phyloP scores from a whole-genome alignment of 768 basidiomycete genomes.

The Asterophora parasitica region DNA sequence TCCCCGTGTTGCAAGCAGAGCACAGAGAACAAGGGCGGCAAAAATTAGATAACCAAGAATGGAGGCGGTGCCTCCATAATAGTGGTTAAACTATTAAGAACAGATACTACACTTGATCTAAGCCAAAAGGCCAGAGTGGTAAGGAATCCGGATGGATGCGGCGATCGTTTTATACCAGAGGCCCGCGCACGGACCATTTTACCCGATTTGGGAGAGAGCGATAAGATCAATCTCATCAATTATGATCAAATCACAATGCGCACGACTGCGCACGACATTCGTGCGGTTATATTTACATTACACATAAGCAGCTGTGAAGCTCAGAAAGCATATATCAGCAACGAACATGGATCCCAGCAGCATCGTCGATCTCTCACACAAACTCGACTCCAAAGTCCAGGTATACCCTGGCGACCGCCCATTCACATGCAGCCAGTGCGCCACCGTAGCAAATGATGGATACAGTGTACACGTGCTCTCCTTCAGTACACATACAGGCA shows the following conservation, averaged over 20 bases:
- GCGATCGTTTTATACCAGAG: conserved; percentile 3
- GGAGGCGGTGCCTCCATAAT: conserved; percentile 52
- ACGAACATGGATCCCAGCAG: conserved; percentile 12
- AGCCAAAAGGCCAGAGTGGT: conserved; percentile 95
- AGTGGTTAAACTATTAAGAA: conserved; percentile 82
- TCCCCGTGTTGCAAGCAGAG: conserved; percentile 57
- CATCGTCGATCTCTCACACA: conserved; percentile 54
- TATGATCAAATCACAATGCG: no score
- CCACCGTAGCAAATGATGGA: conserved; percentile 41
- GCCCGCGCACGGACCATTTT: conserved; percentile 15
- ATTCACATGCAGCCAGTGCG: conserved; percentile 34
- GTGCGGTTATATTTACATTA: no score
- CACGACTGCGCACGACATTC: no score
- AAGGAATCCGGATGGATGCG: conserved; percentile 28
- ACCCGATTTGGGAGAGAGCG: background rate
- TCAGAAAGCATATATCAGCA: no score
- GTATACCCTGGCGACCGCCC: conserved; percentile 55
- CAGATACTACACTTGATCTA: conserved; percentile 98
- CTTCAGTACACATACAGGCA: conserved; percentile 69
- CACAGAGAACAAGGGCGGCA: conserved; percentile 43
- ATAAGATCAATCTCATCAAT: background rate
- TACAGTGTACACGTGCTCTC: conserved; percentile 48
- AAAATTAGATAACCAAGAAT: conserved; percentile 56
- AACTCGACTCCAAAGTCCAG: conserved; percentile 38
- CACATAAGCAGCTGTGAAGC: no score